Base-by-base conservation (phyloP, 805 yeast species). In the Debaryomyces maramus region DNA sequence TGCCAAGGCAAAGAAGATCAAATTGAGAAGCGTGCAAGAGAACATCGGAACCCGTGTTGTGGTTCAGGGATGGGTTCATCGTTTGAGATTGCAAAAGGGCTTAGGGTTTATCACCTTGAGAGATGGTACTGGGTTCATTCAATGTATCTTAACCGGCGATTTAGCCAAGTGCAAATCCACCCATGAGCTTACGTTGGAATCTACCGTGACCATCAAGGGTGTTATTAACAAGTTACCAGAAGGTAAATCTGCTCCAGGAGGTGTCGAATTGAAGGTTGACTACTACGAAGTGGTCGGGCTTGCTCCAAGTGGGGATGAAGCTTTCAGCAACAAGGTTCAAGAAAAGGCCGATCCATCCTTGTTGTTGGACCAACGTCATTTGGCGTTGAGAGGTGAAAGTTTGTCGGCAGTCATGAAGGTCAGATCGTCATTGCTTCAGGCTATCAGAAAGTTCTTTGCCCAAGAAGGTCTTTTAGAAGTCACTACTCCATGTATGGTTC, bases 401-500 rank as follows among this genome's bases (percentile, higher is more conserved):
- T 71, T 93, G 50, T 79, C 93, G 44, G 83, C 93, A 13, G 95
- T 93, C 24, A 84, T 93, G 93, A 88, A 86, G 63, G 98, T 93
- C 24, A 84, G 99, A 67, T 93, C 97, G 28, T 71, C 81, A 27
- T 75, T 89, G 40, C 69, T 93, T 54, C 71, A 72, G 38, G 68
- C 93, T 28, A 66, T 93, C 52, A 82, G 99, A 71, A 75, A 80
- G 51, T 85, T 85, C 43, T 91, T 77, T 61, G 72, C 62, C 17
- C 93, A 88, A 57, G 88, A 84, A 69, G 77, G 79, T 23, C 58
- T 90, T 38, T 70, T 80, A 22, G 99, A 93, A 75, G 97, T 95
- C 44, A 93, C 98, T 28, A 97, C 99, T 33, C 99, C 99, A 58
- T 90, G 98, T 70, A 93, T 93, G 98, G 99, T 93, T 41, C 99